These are phyloP conservation scores for Penicillium dipodomyicola DNA, from an alignment of 495 filamentous ascomycete genomes.

Conservation along the genomic window DNA sequence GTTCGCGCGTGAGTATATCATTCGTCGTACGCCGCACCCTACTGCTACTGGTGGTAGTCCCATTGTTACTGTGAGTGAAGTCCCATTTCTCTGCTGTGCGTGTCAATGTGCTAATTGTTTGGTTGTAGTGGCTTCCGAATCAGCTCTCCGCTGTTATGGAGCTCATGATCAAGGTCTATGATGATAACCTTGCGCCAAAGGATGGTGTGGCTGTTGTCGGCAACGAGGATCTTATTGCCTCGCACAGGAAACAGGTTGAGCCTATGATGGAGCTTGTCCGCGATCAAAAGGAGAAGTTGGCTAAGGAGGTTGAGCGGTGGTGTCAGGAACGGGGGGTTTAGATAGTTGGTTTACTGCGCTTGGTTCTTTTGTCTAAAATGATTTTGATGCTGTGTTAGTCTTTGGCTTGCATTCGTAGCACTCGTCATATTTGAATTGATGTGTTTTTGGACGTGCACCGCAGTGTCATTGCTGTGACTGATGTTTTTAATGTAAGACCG, in stretches of 20 bases:
- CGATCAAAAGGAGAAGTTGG: constrained; percentile 66
- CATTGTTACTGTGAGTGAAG: constrained; percentile 67
- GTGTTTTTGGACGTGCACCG: too few relatives aligned
- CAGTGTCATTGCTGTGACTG: too few relatives aligned
- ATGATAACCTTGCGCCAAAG: constrained; percentile 46
- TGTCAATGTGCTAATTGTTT: constrained; percentile 5
- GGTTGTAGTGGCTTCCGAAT: constrained; percentile 72
- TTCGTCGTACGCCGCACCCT: constrained; percentile 76
- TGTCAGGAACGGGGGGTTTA: constrained; percentile 67
- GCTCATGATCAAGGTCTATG: constrained; percentile 66
- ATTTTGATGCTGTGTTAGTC: not conserved
- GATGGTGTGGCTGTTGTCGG: constrained; percentile 25
- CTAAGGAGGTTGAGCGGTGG: constrained; percentile 77
- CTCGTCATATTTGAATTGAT: not conserved
- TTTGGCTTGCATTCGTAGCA: not conserved
- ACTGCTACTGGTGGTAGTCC: constrained; percentile 89
- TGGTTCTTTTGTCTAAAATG: not conserved
- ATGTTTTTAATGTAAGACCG: not conserved
- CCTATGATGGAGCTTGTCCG: constrained; percentile 71
- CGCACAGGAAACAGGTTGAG: constrained; percentile 43
- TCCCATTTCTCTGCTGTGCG: not conserved
- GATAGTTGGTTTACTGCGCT: not conserved
- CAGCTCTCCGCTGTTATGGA: constrained; percentile 75
- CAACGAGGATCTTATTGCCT: constrained; percentile 32
- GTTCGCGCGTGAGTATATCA: constrained; percentile 91